Evolutionary conservation across 768 basidiomycete species (phyloP).

Genomic region (Amanita pallidorosea): DNA sequence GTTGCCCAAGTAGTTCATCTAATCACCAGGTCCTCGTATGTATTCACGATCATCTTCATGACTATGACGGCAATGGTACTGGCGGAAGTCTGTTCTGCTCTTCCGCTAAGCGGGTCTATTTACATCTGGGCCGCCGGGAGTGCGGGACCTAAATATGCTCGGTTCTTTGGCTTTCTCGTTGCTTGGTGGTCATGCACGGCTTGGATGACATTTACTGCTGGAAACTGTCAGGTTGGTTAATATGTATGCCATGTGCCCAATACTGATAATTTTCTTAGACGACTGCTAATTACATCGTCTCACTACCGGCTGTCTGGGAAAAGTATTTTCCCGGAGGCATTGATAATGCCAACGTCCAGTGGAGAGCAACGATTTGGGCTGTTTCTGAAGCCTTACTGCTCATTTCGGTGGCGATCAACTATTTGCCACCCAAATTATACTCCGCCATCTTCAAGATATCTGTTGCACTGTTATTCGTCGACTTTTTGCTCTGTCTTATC

Average conservation of each 20-base stretch:
- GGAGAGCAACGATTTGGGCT: slow-evolving; percentile 79
- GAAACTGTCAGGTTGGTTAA: slow-evolving; percentile 67
- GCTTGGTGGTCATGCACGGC: slow-evolving; percentile 93
- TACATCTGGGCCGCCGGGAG: slow-evolving; percentile 94
- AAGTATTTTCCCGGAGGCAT: slow-evolving; percentile 77
- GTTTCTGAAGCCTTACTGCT: slow-evolving; percentile 66
- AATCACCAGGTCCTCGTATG: slow-evolving; percentile 62
- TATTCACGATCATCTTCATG: slow-evolving; percentile 81
- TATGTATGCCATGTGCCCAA: neutral
- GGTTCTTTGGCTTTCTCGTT: slow-evolving; percentile 82
- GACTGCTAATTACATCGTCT: slow-evolving; percentile 84
- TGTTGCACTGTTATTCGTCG: slow-evolving; percentile 65
- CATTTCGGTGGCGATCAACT: slow-evolving; percentile 72
- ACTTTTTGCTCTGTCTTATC: slow-evolving; percentile 80
- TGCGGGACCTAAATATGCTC: slow-evolving; percentile 76
- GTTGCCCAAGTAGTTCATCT: neutral
- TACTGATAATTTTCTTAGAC: slow-evolving; percentile 35
- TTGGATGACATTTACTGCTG: slow-evolving; percentile 92
- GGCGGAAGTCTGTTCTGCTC: slow-evolving; percentile 85
- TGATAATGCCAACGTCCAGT: slow-evolving; percentile 62
- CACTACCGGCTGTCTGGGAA: slow-evolving; percentile 72
- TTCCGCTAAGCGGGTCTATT: slow-evolving; percentile 83
- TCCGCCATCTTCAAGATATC: slow-evolving; percentile 72
- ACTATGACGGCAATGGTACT: slow-evolving; percentile 78
- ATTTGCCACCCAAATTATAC: slow-evolving; percentile 69